Evolutionary conservation across 108 stramenopile genomes (phyloP).

Genomic region (Cyclotella distinguenda): DNA sequence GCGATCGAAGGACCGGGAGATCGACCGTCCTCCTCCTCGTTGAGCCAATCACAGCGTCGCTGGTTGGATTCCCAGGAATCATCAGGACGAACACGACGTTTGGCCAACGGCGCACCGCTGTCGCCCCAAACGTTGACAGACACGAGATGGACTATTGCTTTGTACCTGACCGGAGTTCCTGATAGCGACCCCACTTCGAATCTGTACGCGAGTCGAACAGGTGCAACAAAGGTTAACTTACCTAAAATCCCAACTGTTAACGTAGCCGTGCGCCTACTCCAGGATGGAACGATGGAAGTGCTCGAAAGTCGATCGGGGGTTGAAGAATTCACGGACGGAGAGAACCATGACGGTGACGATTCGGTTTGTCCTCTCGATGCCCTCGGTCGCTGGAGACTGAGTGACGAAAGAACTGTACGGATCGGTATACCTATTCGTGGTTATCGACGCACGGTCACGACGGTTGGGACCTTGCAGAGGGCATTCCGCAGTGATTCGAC

Average conservation of each 20-base stretch:
- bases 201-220: constrained; percentile 67
- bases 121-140: not conserved
- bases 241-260: constrained; percentile 61
- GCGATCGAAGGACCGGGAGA: too few species aligned
- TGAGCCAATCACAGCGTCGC: too few species aligned
- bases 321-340: not conserved
- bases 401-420: constrained; percentile 61
- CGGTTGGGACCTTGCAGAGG: constrained; percentile 76
- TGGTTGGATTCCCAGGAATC: too few species aligned
- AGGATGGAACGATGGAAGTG: constrained; percentile 45
- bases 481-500: constrained; percentile 77
- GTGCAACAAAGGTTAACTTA: constrained; percentile 59
- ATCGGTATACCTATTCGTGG: constrained; percentile 68
- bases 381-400: constrained; percentile 72
- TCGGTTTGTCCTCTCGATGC: constrained; percentile 49
- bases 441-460: constrained; percentile 77
- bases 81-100: not conserved
- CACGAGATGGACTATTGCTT: constrained; percentile 25
- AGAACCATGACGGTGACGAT: constrained; percentile 1
- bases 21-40: too few species aligned
- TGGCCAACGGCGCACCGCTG: constrained; percentile 3
- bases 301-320: constrained; percentile 13
- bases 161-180: constrained; percentile 75
- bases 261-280: constrained; percentile 47
- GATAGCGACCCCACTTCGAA: constrained; percentile 73